Conservation (phyloP, 1,284 basidiomycete genomes). For the Microbotryum silenes-acaulis region DNA sequence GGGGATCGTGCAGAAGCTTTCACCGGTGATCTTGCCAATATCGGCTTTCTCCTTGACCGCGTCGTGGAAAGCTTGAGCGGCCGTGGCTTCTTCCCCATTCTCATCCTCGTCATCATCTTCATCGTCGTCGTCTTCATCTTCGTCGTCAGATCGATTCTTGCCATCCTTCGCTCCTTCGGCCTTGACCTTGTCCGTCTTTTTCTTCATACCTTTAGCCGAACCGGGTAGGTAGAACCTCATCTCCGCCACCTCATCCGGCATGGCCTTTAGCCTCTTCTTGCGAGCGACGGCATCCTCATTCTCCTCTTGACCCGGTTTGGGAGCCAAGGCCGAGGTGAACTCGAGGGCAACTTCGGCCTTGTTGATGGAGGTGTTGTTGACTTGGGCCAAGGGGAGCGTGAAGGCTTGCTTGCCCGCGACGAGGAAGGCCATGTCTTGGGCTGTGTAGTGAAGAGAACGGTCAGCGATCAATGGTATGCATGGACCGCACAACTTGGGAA, state of each 20-base stretch:
- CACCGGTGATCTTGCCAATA: slow-evolving; percentile 83
- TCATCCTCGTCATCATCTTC: slow-evolving; percentile 42
- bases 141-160: slow-evolving; percentile 42
- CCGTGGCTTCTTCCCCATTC: slow-evolving; percentile 56
- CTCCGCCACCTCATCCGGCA: slow-evolving; percentile 80
- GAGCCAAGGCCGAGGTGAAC: slow-evolving; percentile 53
- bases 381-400: slow-evolving; percentile 76
- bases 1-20: slow-evolving; percentile 89
- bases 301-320: slow-evolving; percentile 10
- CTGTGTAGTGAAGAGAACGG: slow-evolving; percentile 45
- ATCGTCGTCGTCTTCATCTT: slow-evolving; percentile 34
- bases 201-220: slow-evolving; percentile 41
- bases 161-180: slow-evolving; percentile 50
- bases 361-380: slow-evolving; percentile 96
- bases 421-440: slow-evolving; percentile 79
- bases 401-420: slow-evolving; percentile 87
- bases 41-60: slow-evolving; percentile 94
- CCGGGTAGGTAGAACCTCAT: slow-evolving; percentile 96
- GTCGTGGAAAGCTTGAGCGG: slow-evolving; percentile 95
- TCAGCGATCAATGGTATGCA: not conserved
- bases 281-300: slow-evolving; percentile 24
- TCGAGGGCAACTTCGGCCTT: slow-evolving; percentile 97
- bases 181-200: slow-evolving; percentile 45
- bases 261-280: slow-evolving; percentile 24
- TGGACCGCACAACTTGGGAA: not conserved